Evolutionary conservation across 805 yeast species (phyloP).

Genomic region (Millerozyma miso): DNA sequence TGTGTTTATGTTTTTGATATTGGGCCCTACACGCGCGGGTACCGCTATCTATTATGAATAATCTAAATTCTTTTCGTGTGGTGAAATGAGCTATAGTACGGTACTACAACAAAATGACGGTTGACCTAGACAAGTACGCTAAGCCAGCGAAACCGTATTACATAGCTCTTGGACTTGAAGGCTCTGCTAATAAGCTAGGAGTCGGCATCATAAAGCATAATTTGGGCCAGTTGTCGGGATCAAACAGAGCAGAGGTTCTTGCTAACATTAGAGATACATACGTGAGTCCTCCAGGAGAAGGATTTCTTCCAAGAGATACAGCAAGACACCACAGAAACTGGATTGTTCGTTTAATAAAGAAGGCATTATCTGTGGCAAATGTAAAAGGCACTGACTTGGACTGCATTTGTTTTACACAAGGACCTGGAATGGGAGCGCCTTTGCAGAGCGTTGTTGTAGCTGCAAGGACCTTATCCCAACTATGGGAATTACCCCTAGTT

Average conservation of each 20-base stretch:
- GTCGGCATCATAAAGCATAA: conserved; percentile 85
- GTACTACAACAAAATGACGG: conserved; percentile 21
- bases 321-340: conserved; percentile 96
- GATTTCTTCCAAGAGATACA: conserved; percentile 92
- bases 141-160: conserved; percentile 47
- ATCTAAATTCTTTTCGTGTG: neutral
- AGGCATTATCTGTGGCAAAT: conserved; percentile 60
- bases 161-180: conserved; percentile 88
- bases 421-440: conserved; percentile 99
- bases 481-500: conserved; percentile 81
- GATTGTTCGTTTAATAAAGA: conserved; percentile 75
- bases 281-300: conserved; percentile 96
- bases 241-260: conserved; percentile 68
- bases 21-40: conserved; percentile 3
- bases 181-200: conserved; percentile 95
- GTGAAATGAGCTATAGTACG: neutral
- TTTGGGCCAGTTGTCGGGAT: conserved; percentile 49
- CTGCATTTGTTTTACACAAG: conserved; percentile 91
- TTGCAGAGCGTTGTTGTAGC: conserved; percentile 88
- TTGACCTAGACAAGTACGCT: conserved; percentile 43
- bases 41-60: neutral
- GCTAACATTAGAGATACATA: conserved; percentile 95
- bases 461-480: conserved; percentile 76
- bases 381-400: conserved; percentile 53
- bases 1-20: conserved; percentile 1